Conservation (phyloP, 257 asterid genomes). For the Thymus mandschuricus region DNA sequence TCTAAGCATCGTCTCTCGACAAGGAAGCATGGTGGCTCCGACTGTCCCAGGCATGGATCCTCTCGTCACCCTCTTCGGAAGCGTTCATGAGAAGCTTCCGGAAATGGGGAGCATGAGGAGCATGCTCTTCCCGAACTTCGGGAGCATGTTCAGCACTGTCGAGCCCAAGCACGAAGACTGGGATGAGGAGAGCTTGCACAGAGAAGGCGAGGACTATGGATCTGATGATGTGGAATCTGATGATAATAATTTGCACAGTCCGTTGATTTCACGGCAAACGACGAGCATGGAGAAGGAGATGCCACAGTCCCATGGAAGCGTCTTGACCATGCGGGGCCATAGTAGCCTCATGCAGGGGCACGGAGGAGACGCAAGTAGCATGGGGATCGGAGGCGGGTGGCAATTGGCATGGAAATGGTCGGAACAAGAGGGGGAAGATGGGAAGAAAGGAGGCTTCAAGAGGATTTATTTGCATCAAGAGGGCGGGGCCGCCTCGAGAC, state of each 20-base stretch:
- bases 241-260: constrained; percentile 62
- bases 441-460: constrained; percentile 66
- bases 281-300: constrained; percentile 61
- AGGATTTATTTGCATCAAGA: constrained; percentile 76
- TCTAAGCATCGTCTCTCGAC: constrained; percentile 59
- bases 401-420: constrained; percentile 83
- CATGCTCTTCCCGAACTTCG: constrained; percentile 84
- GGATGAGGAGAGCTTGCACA: constrained; percentile 72
- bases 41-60: constrained; percentile 73
- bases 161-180: constrained; percentile 66
- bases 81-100: constrained; percentile 76
- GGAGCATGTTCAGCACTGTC: constrained; percentile 78
- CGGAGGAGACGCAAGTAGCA: constrained; percentile 52
- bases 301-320: constrained; percentile 52
- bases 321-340: constrained; percentile 49
- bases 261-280: constrained; percentile 73
- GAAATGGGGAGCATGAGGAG: constrained; percentile 72
- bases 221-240: constrained; percentile 56
- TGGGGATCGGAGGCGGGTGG: constrained; percentile 89
- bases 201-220: constrained; percentile 60
- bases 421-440: constrained; percentile 68
- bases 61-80: constrained; percentile 76
- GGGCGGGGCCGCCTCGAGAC: constrained; percentile 51
- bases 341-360: constrained; percentile 55
- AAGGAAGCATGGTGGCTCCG: constrained; percentile 63